These are phyloP conservation scores for Raphidocelis subcapitata DNA, from an alignment of 139 green algal genomes.

Conservation along the genomic window DNA sequence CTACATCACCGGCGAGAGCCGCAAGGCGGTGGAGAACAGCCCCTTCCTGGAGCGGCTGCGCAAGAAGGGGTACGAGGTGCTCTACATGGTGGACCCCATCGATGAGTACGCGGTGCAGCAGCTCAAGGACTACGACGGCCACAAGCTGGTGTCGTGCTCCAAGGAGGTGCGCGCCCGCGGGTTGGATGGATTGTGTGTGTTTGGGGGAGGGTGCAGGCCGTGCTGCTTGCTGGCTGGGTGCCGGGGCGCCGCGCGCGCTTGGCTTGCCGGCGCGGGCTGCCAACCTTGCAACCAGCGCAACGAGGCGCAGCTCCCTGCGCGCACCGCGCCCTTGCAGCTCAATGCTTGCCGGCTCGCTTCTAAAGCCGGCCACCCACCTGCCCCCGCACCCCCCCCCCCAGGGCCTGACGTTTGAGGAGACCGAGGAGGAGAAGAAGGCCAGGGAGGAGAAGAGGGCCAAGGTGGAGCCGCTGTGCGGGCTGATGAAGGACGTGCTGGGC, in stretches of 20 bases:
- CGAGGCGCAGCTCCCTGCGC: too few relatives aligned
- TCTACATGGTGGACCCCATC: constrained; percentile 99
- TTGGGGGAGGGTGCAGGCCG: too few relatives aligned
- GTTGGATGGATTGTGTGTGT: too few relatives aligned
- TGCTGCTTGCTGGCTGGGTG: too few relatives aligned
- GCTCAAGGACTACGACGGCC: constrained; percentile 92
- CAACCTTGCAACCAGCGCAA: too few relatives aligned
- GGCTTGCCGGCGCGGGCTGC: too few relatives aligned
- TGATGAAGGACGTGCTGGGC: constrained; percentile 96
- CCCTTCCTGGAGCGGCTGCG: constrained; percentile 99
- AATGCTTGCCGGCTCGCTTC: too few relatives aligned
- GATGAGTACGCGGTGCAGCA: constrained; percentile 99
- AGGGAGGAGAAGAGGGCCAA: constrained; percentile 77
- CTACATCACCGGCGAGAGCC: constrained; percentile 98
- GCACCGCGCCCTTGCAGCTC: too few relatives aligned
- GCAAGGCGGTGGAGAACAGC: constrained; percentile 97
- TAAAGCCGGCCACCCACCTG: too few relatives aligned
- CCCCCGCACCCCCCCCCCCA: too few relatives aligned
- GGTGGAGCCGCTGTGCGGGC: constrained; percentile 92
- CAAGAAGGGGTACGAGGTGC: constrained; percentile 95
- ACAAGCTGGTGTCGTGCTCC: constrained; percentile 98
- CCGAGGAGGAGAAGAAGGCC: constrained; percentile 94
- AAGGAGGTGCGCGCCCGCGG: constrained; percentile 85
- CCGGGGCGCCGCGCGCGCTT: too few relatives aligned
- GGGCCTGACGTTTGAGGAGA: constrained; percentile 34